These are phyloP conservation scores for Coemansia sp. DNA, from an alignment of 192 early-diverging fungal species.

Conservation along the genomic window DNA sequence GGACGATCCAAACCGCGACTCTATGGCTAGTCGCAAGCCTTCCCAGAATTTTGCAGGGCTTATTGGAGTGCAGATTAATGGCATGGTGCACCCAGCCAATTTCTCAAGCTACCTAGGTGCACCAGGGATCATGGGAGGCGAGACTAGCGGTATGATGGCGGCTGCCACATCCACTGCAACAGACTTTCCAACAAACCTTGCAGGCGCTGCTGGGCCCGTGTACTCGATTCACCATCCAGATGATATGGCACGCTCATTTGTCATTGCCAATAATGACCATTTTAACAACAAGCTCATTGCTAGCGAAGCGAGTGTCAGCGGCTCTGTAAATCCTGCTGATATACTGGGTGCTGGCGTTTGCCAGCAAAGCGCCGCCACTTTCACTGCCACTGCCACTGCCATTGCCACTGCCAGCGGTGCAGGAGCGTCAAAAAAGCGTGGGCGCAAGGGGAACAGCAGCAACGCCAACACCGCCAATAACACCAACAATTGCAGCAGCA, in stretches of 20 bases:
- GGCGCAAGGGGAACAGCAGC: constrained; percentile 6
- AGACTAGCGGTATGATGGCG: background rate
- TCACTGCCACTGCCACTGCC: background rate
- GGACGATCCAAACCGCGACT: constrained; percentile 26
- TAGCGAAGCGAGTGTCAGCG: background rate
- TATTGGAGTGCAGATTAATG: constrained; percentile 9
- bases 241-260: background rate
- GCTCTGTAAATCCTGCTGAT: constrained; percentile 24
- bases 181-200: background rate
- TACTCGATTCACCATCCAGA: constrained; percentile 6
- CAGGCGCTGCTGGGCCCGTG: constrained; percentile 1
- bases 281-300: constrained; percentile 3
- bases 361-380: background rate
- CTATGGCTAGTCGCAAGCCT: constrained; percentile 10
- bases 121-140: background rate
- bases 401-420: background rate
- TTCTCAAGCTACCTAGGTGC: constrained; percentile 18
- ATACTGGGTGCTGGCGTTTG: background rate
- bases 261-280: background rate
- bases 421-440: constrained; percentile 22
- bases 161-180: background rate
- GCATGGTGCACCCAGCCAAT: constrained; percentile 4
- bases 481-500: background rate
- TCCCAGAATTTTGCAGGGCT: constrained; percentile 25
- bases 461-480: background rate